Evolutionary conservation across 306 rosid species (phyloP).

Genomic region (Mimosa pudica): DNA sequence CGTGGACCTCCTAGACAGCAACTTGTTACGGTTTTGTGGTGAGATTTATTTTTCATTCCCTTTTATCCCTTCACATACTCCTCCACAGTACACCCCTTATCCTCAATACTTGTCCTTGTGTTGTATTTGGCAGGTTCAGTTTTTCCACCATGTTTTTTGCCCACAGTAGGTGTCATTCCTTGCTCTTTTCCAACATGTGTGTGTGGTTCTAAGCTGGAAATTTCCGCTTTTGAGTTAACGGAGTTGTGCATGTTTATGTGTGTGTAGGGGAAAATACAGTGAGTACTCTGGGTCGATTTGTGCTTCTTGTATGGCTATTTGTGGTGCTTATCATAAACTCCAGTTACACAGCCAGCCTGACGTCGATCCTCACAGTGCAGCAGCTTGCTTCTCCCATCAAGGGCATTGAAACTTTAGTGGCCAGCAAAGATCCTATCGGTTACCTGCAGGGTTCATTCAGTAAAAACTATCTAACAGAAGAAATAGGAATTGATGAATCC

Average conservation of each 20-base stretch:
- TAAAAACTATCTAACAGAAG: conserved; percentile 57
- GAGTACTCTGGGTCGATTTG: conserved; percentile 87
- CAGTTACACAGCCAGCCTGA: conserved; percentile 95
- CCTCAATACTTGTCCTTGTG: not conserved
- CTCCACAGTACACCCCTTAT: too few species aligned
- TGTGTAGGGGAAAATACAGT: conserved; percentile 83
- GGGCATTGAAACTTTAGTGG: conserved; percentile 71
- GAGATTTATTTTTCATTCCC: conserved; percentile 25
- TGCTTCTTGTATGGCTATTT: conserved; percentile 85
- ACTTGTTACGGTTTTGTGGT: conserved; percentile 75
- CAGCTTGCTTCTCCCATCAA: conserved; percentile 74
- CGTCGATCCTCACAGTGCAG: conserved; percentile 96
- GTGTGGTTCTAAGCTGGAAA: conserved; percentile 15
- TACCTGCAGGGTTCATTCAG: conserved; percentile 74
- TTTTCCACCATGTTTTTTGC: conserved; percentile 84
- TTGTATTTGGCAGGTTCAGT: conserved; percentile 65
- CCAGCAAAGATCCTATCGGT: conserved; percentile 70
- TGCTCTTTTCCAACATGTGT: conserved; percentile 23
- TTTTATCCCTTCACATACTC: too few species aligned
- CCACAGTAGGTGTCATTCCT: conserved; percentile 66
- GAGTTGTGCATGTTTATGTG: not conserved
- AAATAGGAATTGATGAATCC: conserved; percentile 59
- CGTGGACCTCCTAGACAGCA: conserved; percentile 94
- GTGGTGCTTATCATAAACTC: conserved; percentile 92
- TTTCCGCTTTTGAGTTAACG: conserved; percentile 30